Base-by-base conservation (phyloP, 176 grass and related monocot genomes). In the Avena sativa region DNA sequence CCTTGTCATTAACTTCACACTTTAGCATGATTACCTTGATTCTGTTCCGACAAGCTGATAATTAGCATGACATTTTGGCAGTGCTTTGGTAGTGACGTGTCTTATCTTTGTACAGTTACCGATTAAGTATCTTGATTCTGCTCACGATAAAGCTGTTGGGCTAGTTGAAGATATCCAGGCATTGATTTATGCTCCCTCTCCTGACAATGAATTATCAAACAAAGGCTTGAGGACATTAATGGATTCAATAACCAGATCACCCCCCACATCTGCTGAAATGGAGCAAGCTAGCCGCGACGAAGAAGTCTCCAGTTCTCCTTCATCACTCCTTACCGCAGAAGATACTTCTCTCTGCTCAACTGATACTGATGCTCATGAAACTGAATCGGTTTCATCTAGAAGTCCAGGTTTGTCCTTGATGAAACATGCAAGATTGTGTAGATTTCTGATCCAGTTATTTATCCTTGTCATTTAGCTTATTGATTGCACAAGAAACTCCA, bases 141-240 rank as follows among this genome's bases (percentile, higher is more conserved):
- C 83, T 88, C 78, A 72, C 36, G 88, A 92, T 88, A 92, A 81
- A 71, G 93, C 88, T 80, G 72, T 62, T 55, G 89, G 67, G n/a
- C 71, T 95, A 47, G 79, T 90, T 56, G 93, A 93, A 77, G 91
- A 91, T 72, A 76, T 93, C 19, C 64, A 83, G 47, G 70, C 79
- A 30, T 87, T 81, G 58, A 16, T 93, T 49, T 88, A 53, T 72
- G 62, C 14, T 28, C 72, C 81, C 49, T 74, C 52, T 25, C 53
- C 44, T 80, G 26, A 78, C 26, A 28, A 80, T 70, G 74, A 51
- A 44, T 60, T 60, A n/a, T 66, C 56, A 48, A 26, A 86, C 67
- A 30, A 50, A 66, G 44, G 21, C 75, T 12, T 47, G 44, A 64
- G 62, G 57, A 58, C 46, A 56, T 65, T 65, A 12, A 56, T 58